Conservation (phyloP, 495 filamentous ascomycete genomes). For the Cryomyces minteri region DNA sequence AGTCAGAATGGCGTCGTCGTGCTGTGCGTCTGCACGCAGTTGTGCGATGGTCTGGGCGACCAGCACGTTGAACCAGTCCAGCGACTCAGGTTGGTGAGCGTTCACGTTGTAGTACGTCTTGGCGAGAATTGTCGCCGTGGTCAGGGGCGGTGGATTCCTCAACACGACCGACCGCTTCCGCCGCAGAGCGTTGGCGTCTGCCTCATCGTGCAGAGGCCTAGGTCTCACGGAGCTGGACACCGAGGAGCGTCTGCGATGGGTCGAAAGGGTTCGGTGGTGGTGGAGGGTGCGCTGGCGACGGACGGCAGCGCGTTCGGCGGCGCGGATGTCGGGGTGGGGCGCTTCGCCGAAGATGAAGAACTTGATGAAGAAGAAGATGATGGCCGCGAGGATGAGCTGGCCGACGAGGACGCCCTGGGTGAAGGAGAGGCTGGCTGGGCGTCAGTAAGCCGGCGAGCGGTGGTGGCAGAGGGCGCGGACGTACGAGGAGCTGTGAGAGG, state of each 20-base stretch:
- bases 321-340: slow-evolving; percentile 59
- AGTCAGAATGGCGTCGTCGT: slow-evolving; percentile 85
- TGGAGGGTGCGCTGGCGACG: slow-evolving; percentile 43
- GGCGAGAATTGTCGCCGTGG: slow-evolving; percentile 74
- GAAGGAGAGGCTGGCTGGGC: slow-evolving; percentile 50
- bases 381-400: slow-evolving; percentile 74
- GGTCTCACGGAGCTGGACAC: slow-evolving; percentile 7
- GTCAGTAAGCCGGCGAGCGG: background rate
- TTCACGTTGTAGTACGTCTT: slow-evolving; percentile 98
- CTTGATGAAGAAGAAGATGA: slow-evolving; percentile 91
- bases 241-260: slow-evolving; percentile 7
- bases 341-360: slow-evolving; percentile 99
- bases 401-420: slow-evolving; percentile 86
- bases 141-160: slow-evolving; percentile 37
- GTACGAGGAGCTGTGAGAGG: slow-evolving; percentile 1
- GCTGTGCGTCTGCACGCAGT: slow-evolving; percentile 72
- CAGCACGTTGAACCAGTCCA: slow-evolving; percentile 98
- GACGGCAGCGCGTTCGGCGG: slow-evolving; percentile 46
- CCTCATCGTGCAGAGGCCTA: background rate
- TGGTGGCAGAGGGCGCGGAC: background rate
- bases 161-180: slow-evolving; percentile 24
- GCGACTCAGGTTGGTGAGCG: slow-evolving; percentile 90
- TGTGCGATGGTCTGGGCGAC: slow-evolving; percentile 95
- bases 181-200: slow-evolving; percentile 8
- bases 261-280: slow-evolving; percentile 13